Evolutionary conservation across 345 rosid genomes (phyloP).

Genomic region (Pugionium cornutum): DNA sequence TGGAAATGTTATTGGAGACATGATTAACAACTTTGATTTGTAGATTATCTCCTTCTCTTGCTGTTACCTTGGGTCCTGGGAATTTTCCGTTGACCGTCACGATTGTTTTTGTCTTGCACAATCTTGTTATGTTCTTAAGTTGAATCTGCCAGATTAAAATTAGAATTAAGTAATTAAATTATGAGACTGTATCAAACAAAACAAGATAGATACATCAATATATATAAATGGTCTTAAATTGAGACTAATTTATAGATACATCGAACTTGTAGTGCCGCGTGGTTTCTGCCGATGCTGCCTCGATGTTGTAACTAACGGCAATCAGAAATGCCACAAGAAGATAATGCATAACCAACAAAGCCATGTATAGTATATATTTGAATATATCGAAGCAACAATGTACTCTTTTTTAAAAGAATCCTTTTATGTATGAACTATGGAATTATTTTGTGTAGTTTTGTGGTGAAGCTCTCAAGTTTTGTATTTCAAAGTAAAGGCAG

Average conservation of each 20-base stretch:
- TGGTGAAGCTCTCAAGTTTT: slow-evolving; percentile 24
- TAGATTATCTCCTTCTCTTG: slow-evolving; percentile 46
- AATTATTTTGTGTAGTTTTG: slow-evolving; percentile 1
- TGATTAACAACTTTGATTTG: slow-evolving; percentile 41
- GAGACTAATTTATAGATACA: slow-evolving; percentile 14
- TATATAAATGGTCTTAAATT: neutral
- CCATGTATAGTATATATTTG: slow-evolving; percentile 26
- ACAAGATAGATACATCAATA: neutral
- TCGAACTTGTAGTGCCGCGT: slow-evolving; percentile 49
- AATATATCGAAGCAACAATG: neutral
- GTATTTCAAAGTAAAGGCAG: slow-evolving; percentile 14
- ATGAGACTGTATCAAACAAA: neutral
- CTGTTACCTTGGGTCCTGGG: slow-evolving; percentile 42
- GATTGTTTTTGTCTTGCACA: slow-evolving; percentile 42
- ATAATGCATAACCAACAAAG: slow-evolving; percentile 27
- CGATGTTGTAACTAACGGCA: slow-evolving; percentile 22
- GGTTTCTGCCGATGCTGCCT: slow-evolving; percentile 40
- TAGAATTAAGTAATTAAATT: neutral
- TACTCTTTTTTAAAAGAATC: too few relatives aligned
- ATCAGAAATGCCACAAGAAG: slow-evolving; percentile 34
- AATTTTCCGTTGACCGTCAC: slow-evolving; percentile 42
- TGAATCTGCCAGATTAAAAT: slow-evolving; percentile 38
- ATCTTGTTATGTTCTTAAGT: slow-evolving; percentile 50
- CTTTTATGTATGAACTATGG: slow-evolving; percentile 8
- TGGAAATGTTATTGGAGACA: slow-evolving; percentile 37